phyloP scores from a whole-genome alignment of 495 filamentous ascomycete species.

The Thermothielavioides terrestris region DNA sequence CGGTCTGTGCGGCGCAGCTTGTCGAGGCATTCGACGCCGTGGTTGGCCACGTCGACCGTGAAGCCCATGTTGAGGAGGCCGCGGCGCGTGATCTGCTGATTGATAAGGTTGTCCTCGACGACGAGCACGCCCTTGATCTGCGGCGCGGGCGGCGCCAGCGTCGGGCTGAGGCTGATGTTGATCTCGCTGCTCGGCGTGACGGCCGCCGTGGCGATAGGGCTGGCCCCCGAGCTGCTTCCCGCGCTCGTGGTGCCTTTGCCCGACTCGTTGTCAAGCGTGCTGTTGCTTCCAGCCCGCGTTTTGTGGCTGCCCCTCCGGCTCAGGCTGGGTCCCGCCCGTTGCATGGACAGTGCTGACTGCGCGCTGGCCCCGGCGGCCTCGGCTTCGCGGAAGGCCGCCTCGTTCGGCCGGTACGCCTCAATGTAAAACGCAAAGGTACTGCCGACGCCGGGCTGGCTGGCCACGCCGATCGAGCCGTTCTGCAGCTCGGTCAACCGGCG shows the following conservation, averaged over 20 bases:
- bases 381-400: slow-evolving; percentile 23
- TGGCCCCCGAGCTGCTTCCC: not conserved
- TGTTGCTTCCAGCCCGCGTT: slow-evolving; percentile 3
- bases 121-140: slow-evolving; percentile 45
- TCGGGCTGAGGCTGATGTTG: not conserved
- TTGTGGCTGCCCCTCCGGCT: not conserved
- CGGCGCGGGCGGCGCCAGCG: not conserved
- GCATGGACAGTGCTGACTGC: slow-evolving; percentile 12
- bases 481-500: slow-evolving; percentile 65
- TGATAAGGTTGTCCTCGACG: slow-evolving; percentile 73
- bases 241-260: not conserved
- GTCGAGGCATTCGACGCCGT: slow-evolving; percentile 68
- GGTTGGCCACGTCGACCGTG: slow-evolving; percentile 57
- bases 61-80: slow-evolving; percentile 58
- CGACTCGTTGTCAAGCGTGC: slow-evolving; percentile 4
- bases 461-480: slow-evolving; percentile 66
- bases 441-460: slow-evolving; percentile 55
- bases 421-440: slow-evolving; percentile 78
- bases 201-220: not conserved
- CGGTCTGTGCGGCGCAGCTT: slow-evolving; percentile 26
- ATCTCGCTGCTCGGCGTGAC: slow-evolving; percentile 3
- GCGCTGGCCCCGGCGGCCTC: slow-evolving; percentile 13
- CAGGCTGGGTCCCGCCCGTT: not conserved
- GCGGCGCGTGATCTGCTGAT: slow-evolving; percentile 57
- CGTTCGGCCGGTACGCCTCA: slow-evolving; percentile 43